phyloP scores from a whole-genome alignment of 345 rosid species.

The Triadica sebifera region DNA sequence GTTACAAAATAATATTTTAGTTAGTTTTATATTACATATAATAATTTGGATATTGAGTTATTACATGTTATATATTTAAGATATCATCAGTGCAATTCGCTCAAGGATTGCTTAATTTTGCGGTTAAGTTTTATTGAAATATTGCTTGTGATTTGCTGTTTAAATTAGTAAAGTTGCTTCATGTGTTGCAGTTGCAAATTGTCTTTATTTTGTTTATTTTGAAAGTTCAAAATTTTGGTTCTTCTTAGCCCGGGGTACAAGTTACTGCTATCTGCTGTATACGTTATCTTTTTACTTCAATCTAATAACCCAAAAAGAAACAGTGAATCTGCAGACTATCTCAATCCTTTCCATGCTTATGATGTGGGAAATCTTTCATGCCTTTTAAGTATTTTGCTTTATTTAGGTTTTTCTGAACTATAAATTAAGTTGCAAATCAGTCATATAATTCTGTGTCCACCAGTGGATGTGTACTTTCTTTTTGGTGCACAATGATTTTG shows the following conservation, averaged over 20 bases:
- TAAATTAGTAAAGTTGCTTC: background rate
- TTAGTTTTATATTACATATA: no score
- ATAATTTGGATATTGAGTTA: no score
- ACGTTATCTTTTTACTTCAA: background rate
- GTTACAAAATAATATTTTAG: no score
- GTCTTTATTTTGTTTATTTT: background rate
- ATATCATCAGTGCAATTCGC: no score
- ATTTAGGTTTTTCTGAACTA: background rate
- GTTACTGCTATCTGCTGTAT: background rate
- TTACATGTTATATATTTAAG: no score
- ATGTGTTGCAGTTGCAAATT: background rate
- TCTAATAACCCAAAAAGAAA: background rate
- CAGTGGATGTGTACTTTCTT: background rate
- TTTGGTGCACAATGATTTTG: background rate
- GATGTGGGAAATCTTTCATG: slow-evolving; percentile 65
- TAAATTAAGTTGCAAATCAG: background rate
- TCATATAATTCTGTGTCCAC: no score
- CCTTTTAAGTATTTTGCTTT: slow-evolving; percentile 33
- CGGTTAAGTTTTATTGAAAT: background rate
- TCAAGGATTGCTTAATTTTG: background rate
- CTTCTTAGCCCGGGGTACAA: background rate
- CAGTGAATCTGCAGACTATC: slow-evolving; percentile 44
- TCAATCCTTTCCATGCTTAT: slow-evolving; percentile 68
- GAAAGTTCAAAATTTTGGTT: background rate
- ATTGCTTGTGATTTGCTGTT: background rate